A percentile compares a stretch with the other conserved stretches of the same genome.
Evolutionary conservation across 345 rosid species (phyloP).

Genomic region (Hirschfeldia incana): DNA sequence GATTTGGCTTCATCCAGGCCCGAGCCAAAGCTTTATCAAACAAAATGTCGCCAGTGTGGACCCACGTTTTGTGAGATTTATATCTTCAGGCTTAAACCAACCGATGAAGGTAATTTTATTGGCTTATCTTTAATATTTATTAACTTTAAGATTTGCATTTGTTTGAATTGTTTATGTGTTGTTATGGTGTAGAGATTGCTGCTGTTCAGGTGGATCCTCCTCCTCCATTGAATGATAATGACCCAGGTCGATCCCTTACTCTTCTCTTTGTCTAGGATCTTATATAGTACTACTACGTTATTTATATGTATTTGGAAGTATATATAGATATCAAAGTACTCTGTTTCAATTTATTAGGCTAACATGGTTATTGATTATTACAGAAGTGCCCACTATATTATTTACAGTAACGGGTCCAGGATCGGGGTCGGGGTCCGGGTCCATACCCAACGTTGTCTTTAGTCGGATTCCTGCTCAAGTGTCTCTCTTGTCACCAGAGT

Average conservation of each 20-base stretch:
- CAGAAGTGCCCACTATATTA: too few species aligned
- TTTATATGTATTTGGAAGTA: too few species aligned
- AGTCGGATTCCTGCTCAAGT: too few species aligned
- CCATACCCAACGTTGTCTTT: too few species aligned
- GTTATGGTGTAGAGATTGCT: constrained; percentile 22
- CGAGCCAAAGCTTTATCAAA: constrained; percentile 16
- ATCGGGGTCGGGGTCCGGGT: too few species aligned
- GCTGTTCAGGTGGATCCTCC: constrained; percentile 27
- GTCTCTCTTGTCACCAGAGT: too few species aligned
- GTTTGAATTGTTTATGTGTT: not conserved
- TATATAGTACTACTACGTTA: not conserved
- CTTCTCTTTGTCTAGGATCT: not conserved
- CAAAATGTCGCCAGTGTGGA: not conserved
- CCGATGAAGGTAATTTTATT: constrained; percentile 5
- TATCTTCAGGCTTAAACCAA: constrained; percentile 15
- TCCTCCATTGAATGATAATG: constrained; percentile 20
- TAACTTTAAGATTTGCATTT: not conserved
- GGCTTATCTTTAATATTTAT: not conserved
- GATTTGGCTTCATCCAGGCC: constrained; percentile 12
- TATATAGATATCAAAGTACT: too few species aligned
- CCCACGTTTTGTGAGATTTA: not conserved
- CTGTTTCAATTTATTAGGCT: too few species aligned
- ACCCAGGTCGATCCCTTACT: constrained; percentile 8
- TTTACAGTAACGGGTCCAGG: too few species aligned
- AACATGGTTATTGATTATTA: too few species aligned